Base-by-base conservation (phyloP, 2,329 filamentous ascomycete species). In the Penicillium frequentans region DNA sequence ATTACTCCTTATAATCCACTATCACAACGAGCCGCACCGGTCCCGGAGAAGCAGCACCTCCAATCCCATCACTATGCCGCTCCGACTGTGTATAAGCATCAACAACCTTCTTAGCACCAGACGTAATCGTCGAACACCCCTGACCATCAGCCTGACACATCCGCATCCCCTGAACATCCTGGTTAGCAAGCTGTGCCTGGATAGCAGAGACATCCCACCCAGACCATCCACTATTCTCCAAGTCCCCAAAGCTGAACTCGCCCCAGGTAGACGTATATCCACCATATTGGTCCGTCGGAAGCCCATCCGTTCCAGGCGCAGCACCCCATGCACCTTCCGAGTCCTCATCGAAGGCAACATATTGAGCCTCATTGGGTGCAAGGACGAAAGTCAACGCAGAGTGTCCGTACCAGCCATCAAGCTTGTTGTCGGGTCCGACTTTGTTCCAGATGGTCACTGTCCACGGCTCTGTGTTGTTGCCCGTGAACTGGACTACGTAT, bases 131-230 rank as follows among this genome's bases (percentile, higher is more conserved):
- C 9, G 73, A 75, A 49, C 71, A 75, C 8, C 52, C 59, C 24
- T 57, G 49, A 9, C 67, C 68, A 49, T 62, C 56, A 27, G 61
- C 57, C 55, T 63, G 56, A 50, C 69, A 73, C 27, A 75, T 71
- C 39, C 64, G 59, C 70, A 76, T 73, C 0, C 73, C 73, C 58
- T 74, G 63, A n/a, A 74, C 65, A 23, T 60, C 42, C 13, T 67
- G 57, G 3, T 62, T 52, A 3, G 71, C 66, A 29, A 64, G 54
- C 57, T 75, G 64, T 7, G 73, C 68, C 62, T 74, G 68, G 47
- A 76, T 75, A n/a, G 70, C 69, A 23, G 73, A 76, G n/a, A 76
- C 74, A 64, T 77, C 74, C 60, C 71, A 76, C 1, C 74, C 74
- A 7, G 71, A 74, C 71, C 73, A 75, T 3, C 64, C 67, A 19